Conservation (phyloP, 1,139 yeast genomes). For the Hemisphaericaspora lyxosophila region DNA sequence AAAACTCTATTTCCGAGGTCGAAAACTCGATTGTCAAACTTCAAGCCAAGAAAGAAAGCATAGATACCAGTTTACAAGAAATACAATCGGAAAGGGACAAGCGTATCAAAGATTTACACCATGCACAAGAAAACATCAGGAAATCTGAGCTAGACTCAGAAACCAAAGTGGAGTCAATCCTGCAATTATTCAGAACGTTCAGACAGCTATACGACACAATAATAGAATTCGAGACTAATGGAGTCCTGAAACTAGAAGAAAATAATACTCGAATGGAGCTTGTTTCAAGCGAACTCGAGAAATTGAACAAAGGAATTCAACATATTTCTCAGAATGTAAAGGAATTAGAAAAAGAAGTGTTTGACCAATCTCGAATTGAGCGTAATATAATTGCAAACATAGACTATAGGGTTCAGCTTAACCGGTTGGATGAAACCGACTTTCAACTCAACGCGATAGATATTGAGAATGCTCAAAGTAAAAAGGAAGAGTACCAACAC, state of each 20-base stretch:
- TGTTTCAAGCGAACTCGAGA: slow-evolving; percentile 10
- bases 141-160: slow-evolving; percentile 15
- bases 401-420: slow-evolving; percentile 33
- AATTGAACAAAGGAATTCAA: slow-evolving; percentile 21
- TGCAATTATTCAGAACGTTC: slow-evolving; percentile 8
- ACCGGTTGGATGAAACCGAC: slow-evolving; percentile 30
- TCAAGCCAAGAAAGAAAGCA: slow-evolving; percentile 15
- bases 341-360: slow-evolving; percentile 29
- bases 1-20: slow-evolving; percentile 19
- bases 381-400: slow-evolving; percentile 41
- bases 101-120: slow-evolving; percentile 24
- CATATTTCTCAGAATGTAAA: slow-evolving; percentile 22
- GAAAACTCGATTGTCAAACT: slow-evolving; percentile 16
- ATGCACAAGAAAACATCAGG: slow-evolving; percentile 21
- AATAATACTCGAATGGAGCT: slow-evolving; percentile 17
- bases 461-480: slow-evolving; percentile 60
- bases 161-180: slow-evolving; percentile 6
- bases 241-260: slow-evolving; percentile 17
- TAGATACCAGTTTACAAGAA: slow-evolving; percentile 16
- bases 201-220: slow-evolving; percentile 14
- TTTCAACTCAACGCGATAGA: slow-evolving; percentile 35
- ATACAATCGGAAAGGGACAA: slow-evolving; percentile 16
- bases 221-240: slow-evolving; percentile 22
- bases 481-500: slow-evolving; percentile 62
- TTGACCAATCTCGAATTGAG: slow-evolving; percentile 36